phyloP scores from a whole-genome alignment of 2,329 filamentous ascomycete genomes.

The Ceratocystis smalleyi region DNA sequence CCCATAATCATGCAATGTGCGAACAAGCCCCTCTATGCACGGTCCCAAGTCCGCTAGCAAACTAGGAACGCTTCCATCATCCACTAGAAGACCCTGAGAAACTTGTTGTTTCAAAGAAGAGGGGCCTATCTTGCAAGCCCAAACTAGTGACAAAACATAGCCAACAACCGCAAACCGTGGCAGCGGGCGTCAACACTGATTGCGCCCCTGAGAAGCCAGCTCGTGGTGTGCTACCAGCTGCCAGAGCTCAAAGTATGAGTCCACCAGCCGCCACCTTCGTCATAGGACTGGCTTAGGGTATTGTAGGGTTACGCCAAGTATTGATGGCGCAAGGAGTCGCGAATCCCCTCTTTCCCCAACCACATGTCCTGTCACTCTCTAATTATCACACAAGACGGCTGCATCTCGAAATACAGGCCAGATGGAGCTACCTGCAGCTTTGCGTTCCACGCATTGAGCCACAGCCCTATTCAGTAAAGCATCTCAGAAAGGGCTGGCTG shows the following conservation, averaged over 20 bases:
- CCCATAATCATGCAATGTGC: not conserved
- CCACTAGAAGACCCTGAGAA: not conserved
- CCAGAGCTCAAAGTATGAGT: too few relatives aligned
- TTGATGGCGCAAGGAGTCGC: too few relatives aligned
- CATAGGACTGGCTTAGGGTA: not conserved
- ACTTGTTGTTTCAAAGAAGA: constrained; percentile 2
- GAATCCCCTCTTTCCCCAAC: not conserved
- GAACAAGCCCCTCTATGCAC: not conserved
- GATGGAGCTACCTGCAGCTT: not conserved
- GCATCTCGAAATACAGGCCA: not conserved
- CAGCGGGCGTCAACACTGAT: too few relatives aligned
- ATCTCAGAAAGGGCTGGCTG: not conserved
- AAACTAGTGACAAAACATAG: not conserved
- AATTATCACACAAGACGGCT: not conserved
- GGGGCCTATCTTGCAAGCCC: not conserved
- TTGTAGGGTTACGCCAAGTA: not conserved
- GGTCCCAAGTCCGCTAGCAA: not conserved
- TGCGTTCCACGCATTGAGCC: not conserved
- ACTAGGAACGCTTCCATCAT: not conserved
- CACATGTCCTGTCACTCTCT: not conserved
- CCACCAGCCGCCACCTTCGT: too few relatives aligned
- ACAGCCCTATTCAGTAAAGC: not conserved
- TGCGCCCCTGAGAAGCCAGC: too few relatives aligned
- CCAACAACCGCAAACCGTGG: not conserved
- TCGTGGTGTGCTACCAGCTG: too few relatives aligned